A percentile compares a stretch with the other conserved stretches of the same genome.
Evolutionary conservation across 345 rosid genomes (phyloP).

Genomic region (Populus deltoides): DNA sequence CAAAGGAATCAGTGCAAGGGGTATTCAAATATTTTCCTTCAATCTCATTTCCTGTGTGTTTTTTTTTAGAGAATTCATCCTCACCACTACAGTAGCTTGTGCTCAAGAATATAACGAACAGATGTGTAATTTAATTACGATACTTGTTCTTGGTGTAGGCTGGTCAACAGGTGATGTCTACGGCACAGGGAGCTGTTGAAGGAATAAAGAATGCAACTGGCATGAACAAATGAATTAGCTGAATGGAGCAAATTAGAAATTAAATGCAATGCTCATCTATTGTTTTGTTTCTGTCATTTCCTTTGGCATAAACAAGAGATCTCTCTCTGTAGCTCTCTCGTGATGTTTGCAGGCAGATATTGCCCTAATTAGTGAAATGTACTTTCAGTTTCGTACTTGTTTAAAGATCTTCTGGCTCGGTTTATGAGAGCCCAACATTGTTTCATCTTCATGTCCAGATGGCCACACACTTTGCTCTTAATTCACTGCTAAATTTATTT

Average conservation of each 20-base stretch:
- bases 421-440: neutral
- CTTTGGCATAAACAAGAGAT: slow-evolving; percentile 14
- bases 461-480: too few species aligned
- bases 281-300: neutral
- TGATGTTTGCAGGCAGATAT: neutral
- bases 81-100: neutral
- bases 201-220: slow-evolving; percentile 55
- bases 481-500: too few species aligned
- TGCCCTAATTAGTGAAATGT: neutral
- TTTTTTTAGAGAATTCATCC: neutral
- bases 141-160: slow-evolving; percentile 29
- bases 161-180: slow-evolving; percentile 52
- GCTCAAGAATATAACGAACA: too few species aligned
- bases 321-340: slow-evolving; percentile 4
- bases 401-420: neutral
- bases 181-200: slow-evolving; percentile 61
- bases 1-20: slow-evolving; percentile 55
- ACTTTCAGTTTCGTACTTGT: neutral
- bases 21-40: slow-evolving; percentile 18
- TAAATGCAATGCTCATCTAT: neutral
- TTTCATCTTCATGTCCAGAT: neutral
- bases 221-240: slow-evolving; percentile 18
- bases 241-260: neutral
- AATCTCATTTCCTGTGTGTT: neutral
- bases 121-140: too few species aligned